Percentiles rank a stretch among this genome's conserved stretches.
phyloP scores from a whole-genome alignment of 352 stramenopile genomes.

The Pythium brassicae region DNA sequence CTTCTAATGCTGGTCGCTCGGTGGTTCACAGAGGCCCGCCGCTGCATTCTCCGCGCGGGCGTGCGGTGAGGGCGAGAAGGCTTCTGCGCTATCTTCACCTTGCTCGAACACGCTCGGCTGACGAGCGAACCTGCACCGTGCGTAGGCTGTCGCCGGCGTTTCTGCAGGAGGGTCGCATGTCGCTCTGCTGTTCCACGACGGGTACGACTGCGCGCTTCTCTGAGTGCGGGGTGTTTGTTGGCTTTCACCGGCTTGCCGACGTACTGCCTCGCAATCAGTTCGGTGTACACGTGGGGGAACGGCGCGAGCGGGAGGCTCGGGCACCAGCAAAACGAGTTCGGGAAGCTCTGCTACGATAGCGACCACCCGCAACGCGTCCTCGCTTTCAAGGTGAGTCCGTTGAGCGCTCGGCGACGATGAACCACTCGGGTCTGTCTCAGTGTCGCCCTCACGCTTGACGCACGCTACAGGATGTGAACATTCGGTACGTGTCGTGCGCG shows the following conservation, averaged over 20 bases:
- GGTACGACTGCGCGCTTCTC: constrained; percentile 22
- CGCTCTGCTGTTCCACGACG: constrained; percentile 74
- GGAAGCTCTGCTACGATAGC: constrained; percentile 57
- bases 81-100: not conserved
- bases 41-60: constrained; percentile 53
- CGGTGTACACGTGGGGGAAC: constrained; percentile 91
- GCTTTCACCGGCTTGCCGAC: not conserved
- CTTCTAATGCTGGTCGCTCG: too few species aligned
- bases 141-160: constrained; percentile 59
- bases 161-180: constrained; percentile 80
- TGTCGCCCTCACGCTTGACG: not conserved
- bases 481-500: constrained; percentile 58
- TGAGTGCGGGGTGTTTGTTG: too few species aligned
- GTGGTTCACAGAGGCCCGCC: constrained; percentile 38
- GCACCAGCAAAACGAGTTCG: constrained; percentile 41
- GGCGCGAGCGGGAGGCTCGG: constrained; percentile 81
- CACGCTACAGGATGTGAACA: constrained; percentile 24
- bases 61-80: constrained; percentile 23
- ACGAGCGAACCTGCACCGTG: not conserved
- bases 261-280: constrained; percentile 15
- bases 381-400: constrained; percentile 37
- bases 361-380: constrained; percentile 57
- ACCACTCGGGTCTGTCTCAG: too few species aligned
- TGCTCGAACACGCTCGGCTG: not conserved
- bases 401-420: constrained; percentile 13